Percentiles rank a stretch among this genome's conserved stretches.
Evolutionary conservation across 169 alveolate genomes (phyloP).

Genomic region (Cryptosporidium canis): DNA sequence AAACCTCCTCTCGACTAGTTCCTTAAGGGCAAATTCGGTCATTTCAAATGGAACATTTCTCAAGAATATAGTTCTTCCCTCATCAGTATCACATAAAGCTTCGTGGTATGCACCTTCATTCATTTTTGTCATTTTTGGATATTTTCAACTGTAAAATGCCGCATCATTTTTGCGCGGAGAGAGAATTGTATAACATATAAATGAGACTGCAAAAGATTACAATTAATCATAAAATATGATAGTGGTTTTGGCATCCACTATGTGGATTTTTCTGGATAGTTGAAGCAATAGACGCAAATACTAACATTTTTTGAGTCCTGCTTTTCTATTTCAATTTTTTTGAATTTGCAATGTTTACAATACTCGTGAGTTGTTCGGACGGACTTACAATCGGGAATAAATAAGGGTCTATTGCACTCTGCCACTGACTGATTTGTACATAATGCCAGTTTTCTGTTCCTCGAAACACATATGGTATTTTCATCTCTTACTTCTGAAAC

Average conservation of each 20-base stretch:
- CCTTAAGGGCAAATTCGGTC: constrained; percentile 27
- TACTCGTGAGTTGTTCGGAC: background rate
- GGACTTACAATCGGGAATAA: background rate
- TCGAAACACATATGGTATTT: background rate
- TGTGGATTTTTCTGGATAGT: background rate
- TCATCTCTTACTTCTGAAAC: background rate
- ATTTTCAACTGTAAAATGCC: background rate
- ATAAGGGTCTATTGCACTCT: background rate
- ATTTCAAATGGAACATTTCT: constrained; percentile 67
- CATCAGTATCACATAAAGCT: constrained; percentile 3
- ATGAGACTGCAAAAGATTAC: background rate
- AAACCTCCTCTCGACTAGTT: constrained; percentile 14
- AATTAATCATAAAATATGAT: background rate
- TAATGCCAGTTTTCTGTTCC: constrained; percentile 1
- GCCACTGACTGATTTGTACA: background rate
- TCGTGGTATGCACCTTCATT: background rate
- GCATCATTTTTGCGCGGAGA: background rate
- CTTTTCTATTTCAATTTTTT: background rate
- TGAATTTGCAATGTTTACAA: constrained; percentile 7
- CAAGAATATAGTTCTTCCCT: constrained; percentile 50
- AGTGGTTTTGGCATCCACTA: background rate
- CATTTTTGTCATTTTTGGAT: background rate
- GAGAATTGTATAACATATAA: background rate
- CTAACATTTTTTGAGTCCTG: background rate
- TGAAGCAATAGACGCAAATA: constrained; percentile 1